These are phyloP conservation scores for Eutypella sp. DNA, from an alignment of 2,329 filamentous ascomycete genomes.

Conservation along the genomic window DNA sequence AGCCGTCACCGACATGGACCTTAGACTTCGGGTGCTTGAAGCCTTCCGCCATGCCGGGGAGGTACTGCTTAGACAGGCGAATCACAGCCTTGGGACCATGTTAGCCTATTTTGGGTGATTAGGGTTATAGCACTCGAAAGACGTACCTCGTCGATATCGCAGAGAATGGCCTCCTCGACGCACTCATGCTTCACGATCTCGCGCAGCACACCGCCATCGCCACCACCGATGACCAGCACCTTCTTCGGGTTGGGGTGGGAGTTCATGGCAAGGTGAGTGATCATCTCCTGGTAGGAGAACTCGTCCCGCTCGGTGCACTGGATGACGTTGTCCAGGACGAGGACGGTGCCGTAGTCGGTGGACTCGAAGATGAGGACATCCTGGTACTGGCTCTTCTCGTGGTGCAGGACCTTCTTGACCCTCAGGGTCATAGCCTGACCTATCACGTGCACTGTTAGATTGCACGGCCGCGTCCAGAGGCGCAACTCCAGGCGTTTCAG, in stretches of 20 bases:
- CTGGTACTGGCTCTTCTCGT: constrained; percentile 99
- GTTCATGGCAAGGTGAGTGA: constrained; percentile 97
- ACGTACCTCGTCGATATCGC: constrained; percentile 89
- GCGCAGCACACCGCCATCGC: constrained; percentile 93
- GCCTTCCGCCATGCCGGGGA: constrained; percentile 87
- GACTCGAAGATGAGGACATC: constrained; percentile 99
- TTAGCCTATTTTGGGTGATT: background rate
- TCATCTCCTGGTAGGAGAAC: constrained; percentile 99
- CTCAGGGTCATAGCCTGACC: constrained; percentile 98
- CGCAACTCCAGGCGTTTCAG: background rate
- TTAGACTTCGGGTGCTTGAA: constrained; percentile 92
- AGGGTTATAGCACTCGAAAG: constrained; percentile 45
- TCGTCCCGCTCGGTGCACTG: constrained; percentile 98
- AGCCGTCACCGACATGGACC: constrained; percentile 91
- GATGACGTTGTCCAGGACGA: constrained; percentile 98
- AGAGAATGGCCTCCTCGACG: constrained; percentile 92
- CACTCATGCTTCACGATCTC: constrained; percentile 99
- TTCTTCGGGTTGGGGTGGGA: constrained; percentile 97
- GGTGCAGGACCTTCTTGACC: constrained; percentile 96
- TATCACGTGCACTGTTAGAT: constrained; percentile 18
- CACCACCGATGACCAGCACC: constrained; percentile 95
- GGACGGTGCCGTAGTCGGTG: constrained; percentile 90
- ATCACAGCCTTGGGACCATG: constrained; percentile 69
- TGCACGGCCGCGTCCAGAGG: background rate
- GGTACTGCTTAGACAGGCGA: constrained; percentile 96